Base-by-base conservation (phyloP, 257 asterid species). In the Fraxinus excelsior region DNA sequence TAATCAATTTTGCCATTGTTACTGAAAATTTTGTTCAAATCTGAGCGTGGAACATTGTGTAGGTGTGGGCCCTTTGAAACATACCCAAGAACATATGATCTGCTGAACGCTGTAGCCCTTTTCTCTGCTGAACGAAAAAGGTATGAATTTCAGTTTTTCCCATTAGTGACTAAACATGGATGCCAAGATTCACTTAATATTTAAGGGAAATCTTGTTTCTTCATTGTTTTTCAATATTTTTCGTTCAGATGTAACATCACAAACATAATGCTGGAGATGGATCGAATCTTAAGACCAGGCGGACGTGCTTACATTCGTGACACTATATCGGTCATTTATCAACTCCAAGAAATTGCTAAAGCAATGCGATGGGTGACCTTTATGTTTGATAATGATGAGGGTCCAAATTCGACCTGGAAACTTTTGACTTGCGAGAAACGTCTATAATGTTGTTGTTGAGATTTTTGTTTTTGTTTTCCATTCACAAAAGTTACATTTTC, bases 51-150 rank as follows among this genome's bases (percentile, higher is more conserved):
- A 78, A 53, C 7, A 66, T 73, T 16, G 51, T 19, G 1, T 84
- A 89, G 96, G 97, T 91, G 97, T 64, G 90, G 88, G 92, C 93
- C 97, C 18, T 91, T 91, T 35, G 86, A 86, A 80, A 90, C 96
- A 7, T 87, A 86, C 44, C 97, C 97, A 34, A 90, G 97, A 87
- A 87, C 95, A 10, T 91, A 91, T 26, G 97, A 91, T 65, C 67
- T 85, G 74, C 25, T 91, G 74, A 83, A 91, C 62, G 95, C 97
- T 65, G 89, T 72, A 7, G 90, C 88, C 25, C 90, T 91, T 42
- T 88, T 89, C 85, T 87, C 93, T 31, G 87, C 82, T 5, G 97
- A 91, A 74, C 84, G 72, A 68, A 84, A 51, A 46, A 86, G 95
- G 97, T 89, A 81, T 70, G 23, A 12, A n/a, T 68, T 23, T 53